Conservation (phyloP, 371 early-diverging fungal genomes). For the Batkoa obscura region DNA sequence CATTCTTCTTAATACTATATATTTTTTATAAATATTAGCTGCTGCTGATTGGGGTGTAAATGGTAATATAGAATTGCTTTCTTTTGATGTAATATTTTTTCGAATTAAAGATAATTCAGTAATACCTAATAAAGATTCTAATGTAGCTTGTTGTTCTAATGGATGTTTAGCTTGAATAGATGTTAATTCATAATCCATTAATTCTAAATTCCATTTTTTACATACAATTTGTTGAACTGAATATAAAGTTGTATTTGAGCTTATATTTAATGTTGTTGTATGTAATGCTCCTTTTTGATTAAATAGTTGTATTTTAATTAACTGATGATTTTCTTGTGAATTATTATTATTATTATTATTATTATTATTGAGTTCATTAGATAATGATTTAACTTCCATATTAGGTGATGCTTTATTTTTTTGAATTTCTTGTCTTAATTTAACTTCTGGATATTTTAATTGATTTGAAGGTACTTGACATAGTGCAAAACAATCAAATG, state of each 20-base stretch:
- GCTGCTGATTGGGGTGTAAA: background rate
- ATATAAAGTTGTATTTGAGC: constrained; percentile 48
- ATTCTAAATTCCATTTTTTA: constrained; percentile 60
- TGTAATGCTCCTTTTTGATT: constrained; percentile 42
- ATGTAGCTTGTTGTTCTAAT: background rate
- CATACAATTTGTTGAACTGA: constrained; percentile 74
- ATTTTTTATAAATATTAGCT: constrained; percentile 27
- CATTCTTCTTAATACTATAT: constrained; percentile 42
- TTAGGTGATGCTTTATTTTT: no score
- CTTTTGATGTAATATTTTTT: no score
- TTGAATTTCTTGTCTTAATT: no score
- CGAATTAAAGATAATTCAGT: constrained; percentile 6
- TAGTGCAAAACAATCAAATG: constrained; percentile 79
- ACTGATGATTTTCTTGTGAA: no score
- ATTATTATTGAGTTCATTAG: no score
- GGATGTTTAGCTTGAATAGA: background rate
- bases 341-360: no score
- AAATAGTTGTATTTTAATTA: constrained; percentile 35
- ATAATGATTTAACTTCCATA: no score
- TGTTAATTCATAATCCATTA: constrained; percentile 55
- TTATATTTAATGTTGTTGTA: constrained; percentile 69
- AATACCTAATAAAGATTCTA: constrained; percentile 1
- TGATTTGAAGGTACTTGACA: constrained; percentile 58
- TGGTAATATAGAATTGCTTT: no score
- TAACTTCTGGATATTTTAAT: no score